Evolutionary conservation across 352 stramenopile species (phyloP).

Genomic region (Phytophthora sojae): DNA sequence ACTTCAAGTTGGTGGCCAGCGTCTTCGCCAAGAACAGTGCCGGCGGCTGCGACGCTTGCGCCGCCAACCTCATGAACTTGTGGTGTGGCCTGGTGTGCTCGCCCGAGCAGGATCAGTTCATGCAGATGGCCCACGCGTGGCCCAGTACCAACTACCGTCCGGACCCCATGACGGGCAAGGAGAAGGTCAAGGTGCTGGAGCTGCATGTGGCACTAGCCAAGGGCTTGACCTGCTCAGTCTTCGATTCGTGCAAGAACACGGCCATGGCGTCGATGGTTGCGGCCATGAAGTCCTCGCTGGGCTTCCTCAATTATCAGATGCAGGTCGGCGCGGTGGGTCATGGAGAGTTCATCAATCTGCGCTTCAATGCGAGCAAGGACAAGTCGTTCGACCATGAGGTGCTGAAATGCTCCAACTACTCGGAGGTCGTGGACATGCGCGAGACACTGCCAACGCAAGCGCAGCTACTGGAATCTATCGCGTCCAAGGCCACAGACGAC

Average conservation of each 20-base stretch:
- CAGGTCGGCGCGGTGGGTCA: conserved; percentile 89
- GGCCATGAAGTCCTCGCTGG: conserved; percentile 84
- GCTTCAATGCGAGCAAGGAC: conserved; percentile 61
- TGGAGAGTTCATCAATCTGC: conserved; percentile 86
- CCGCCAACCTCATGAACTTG: conserved; percentile 85
- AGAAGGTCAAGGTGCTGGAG: conserved; percentile 84
- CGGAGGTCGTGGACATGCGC: conserved; percentile 47
- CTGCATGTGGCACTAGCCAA: conserved; percentile 79
- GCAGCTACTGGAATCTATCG: conserved; percentile 74
- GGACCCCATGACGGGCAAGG: conserved; percentile 78
- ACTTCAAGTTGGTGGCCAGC: conserved; percentile 80
- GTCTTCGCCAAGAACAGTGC: conserved; percentile 76
- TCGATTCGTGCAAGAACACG: conserved; percentile 89
- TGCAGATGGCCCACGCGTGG: conserved; percentile 71
- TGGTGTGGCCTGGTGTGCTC: conserved; percentile 91
- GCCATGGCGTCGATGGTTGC: conserved; percentile 75
- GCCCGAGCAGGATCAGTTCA: conserved; percentile 74
- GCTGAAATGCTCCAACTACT: conserved; percentile 84
- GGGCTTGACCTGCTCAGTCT: conserved; percentile 77
- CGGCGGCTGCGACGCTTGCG: conserved; percentile 83
- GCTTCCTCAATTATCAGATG: conserved; percentile 91
- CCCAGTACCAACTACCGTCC: conserved; percentile 74
- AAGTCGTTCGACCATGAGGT: conserved; percentile 65
- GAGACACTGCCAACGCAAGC: conserved; percentile 67
- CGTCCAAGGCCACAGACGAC: conserved; percentile 40